Conservation (phyloP, 1,139 yeast genomes). For the Yamadazyma kanchanaburiensis region DNA sequence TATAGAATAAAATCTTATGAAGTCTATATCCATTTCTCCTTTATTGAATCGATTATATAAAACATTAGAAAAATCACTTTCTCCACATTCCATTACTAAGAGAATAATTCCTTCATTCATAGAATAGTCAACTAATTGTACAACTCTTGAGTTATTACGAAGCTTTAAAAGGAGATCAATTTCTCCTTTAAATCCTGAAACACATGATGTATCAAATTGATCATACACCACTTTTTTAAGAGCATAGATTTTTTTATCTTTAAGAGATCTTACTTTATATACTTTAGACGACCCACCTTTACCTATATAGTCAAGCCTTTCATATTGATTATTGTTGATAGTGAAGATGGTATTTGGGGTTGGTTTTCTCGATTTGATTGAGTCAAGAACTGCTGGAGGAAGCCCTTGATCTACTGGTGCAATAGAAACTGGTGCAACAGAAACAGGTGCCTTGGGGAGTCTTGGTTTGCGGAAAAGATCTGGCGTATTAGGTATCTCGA, state of each 20-base stretch:
- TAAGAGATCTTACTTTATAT: conserved; percentile 64
- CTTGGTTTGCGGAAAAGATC: conserved; percentile 25
- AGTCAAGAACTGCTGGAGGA: conserved; percentile 14
- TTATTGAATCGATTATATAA: conserved; percentile 51
- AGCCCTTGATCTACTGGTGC: conserved; percentile 3
- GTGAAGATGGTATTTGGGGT: conserved; percentile 25
- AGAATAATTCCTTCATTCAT: conserved; percentile 61
- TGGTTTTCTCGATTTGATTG: conserved; percentile 12
- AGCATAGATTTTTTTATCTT: conserved; percentile 63
- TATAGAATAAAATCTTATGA: conserved; percentile 75
- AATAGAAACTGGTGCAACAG: conserved; percentile 1
- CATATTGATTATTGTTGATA: conserved; percentile 63
- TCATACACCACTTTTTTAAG: conserved; percentile 79
- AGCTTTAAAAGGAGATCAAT: conserved; percentile 69
- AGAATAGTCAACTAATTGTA: conserved; percentile 71
- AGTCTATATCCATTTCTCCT: conserved; percentile 62
- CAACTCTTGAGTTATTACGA: conserved; percentile 67
- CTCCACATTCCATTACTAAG: conserved; percentile 95
- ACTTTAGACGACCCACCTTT: conserved; percentile 95
- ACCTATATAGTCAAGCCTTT: conserved; percentile 76
- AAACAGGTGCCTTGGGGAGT: conserved; percentile 13
- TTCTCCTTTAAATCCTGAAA: conserved; percentile 84
- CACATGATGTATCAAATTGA: conserved; percentile 72
- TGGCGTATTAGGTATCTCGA: conserved; percentile 15
- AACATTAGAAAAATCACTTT: conserved; percentile 83